Conservation (phyloP, 2,329 filamentous ascomycete species). For the Aspergillus flavus region DNA sequence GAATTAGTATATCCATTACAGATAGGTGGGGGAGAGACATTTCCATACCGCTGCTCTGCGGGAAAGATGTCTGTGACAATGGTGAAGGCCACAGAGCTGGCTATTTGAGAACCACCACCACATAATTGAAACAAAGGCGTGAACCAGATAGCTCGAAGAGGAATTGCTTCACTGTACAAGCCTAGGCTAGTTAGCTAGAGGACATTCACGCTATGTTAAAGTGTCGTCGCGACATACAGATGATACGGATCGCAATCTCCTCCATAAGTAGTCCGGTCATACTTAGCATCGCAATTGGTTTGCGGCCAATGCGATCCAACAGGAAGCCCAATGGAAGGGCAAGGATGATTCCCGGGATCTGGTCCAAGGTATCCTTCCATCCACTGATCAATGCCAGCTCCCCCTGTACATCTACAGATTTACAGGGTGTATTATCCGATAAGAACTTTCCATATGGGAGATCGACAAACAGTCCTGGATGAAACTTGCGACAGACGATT, state of each 20-base stretch:
- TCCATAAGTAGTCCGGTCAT: slow-evolving; percentile 10
- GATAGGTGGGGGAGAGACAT: not conserved
- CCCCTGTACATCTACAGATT: slow-evolving; percentile 14
- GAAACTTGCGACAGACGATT: slow-evolving; percentile 17
- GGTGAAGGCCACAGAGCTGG: slow-evolving; percentile 13
- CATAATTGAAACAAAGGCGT: slow-evolving; percentile 17
- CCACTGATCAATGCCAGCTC: slow-evolving; percentile 17
- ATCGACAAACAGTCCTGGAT: slow-evolving; percentile 2
- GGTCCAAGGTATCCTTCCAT: slow-evolving; percentile 15
- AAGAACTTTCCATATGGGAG: not conserved
- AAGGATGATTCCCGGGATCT: slow-evolving; percentile 15
- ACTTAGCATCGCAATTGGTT: slow-evolving; percentile 10
- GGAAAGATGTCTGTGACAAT: slow-evolving; percentile 17
- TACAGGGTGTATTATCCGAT: slow-evolving; percentile 6
- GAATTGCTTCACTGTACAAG: slow-evolving; percentile 13
- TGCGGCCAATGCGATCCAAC: slow-evolving; percentile 17
- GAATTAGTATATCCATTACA: not conserved
- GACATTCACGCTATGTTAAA: not conserved
- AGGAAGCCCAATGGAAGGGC: slow-evolving; percentile 18
- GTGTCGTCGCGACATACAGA: slow-evolving; percentile 10
- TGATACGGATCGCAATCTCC: slow-evolving; percentile 11
- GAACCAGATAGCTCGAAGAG: slow-evolving; percentile 16
- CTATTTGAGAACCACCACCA: slow-evolving; percentile 16
- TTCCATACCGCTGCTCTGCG: slow-evolving; percentile 6
- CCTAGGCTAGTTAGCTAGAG: not conserved